Base-by-base conservation (phyloP, 768 basidiomycete genomes). In the Gloeopeniophorella convolvens region DNA sequence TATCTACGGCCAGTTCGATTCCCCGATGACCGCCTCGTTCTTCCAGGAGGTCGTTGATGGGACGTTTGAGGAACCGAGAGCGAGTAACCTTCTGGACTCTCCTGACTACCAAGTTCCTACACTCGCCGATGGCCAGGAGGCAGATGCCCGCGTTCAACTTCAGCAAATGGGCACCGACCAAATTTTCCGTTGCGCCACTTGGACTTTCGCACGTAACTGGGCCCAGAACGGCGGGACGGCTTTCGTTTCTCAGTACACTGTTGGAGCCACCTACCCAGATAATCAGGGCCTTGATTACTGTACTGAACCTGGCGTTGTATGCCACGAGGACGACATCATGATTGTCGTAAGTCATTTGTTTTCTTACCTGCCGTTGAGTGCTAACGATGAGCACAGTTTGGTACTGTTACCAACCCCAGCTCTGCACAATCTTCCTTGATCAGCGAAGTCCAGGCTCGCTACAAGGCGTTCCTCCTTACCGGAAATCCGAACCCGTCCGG, bases 321-420 rank as follows among this genome's bases (percentile, higher is more conserved):
- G 87, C 66, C 87, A 89, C 63, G 76, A 89, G 63, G 88, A 89
- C 62, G 89, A 91, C 60, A 89, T 90, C 51, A 68, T 82, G 69
- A 81, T 86, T 62, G 76, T 89, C 52, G 83, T 83, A 67, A 32
- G 34, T 36, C 34, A 33, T 34, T 39, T 12, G 35, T 33, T 31
- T 34, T 46, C 42, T 48, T 46, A 42, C 46, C 24, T 36, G n/a
- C n/a, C 73, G 69, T 75, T 75, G 58, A 18, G 46, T 34, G 21
- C 58, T 58, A 50, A 31, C 30, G 55, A 67, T 63, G 16, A 42
- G 18, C 16, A 18, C 45, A 57, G 56, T 71, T 74, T 48, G 84
- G 83, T 46, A 84, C 84, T 0, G 76, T 72, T 26, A 61, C 72
- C 10, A 76, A 66, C 60, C 80, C 85, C 11, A 77, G 68, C 20